phyloP scores from a whole-genome alignment of 202 grass and related monocot species.

The Carex sylvatica region DNA sequence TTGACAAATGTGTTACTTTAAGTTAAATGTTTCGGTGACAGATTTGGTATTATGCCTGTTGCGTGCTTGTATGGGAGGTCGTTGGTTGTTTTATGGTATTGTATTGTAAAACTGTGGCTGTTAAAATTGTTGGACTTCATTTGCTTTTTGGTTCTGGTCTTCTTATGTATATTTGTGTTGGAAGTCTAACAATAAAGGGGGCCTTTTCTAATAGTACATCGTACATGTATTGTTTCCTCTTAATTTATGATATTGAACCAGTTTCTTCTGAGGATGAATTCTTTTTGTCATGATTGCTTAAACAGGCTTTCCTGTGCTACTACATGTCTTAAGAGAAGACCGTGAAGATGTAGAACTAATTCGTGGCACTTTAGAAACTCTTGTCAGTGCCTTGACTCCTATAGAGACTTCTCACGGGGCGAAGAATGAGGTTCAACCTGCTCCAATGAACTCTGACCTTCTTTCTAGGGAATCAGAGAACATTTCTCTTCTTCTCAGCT shows the following conservation, averaged over 20 bases:
- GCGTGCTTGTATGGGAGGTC: not conserved
- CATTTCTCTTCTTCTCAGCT: conserved; percentile 86
- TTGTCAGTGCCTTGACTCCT: conserved; percentile 71
- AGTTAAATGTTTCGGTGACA: not conserved
- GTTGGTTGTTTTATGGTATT: not conserved
- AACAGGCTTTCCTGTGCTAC: conserved; percentile 89
- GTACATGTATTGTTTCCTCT: not conserved
- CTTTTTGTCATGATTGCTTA: conserved; percentile 18
- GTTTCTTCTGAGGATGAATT: not conserved
- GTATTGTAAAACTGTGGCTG: not conserved
- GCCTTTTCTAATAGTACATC: not conserved
- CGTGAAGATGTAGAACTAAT: conserved; percentile 92
- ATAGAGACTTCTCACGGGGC: conserved; percentile 59
- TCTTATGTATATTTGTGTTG: not conserved
- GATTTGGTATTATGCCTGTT: not conserved
- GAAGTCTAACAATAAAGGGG: no score
- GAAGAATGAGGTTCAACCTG: conserved; percentile 82
- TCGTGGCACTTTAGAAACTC: conserved; percentile 82
- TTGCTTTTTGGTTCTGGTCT: not conserved
- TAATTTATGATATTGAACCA: not conserved
- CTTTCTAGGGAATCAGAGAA: conserved; percentile 93
- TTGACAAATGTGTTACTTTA: not conserved
- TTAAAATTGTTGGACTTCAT: not conserved
- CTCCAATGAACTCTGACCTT: conserved; percentile 85
- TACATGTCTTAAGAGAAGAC: conserved; percentile 83